A percentile compares a stretch with the other conserved stretches of the same genome.
Evolutionary conservation across 1,284 basidiomycete species (phyloP).

Genomic region (Trichosporon inkin): DNA sequence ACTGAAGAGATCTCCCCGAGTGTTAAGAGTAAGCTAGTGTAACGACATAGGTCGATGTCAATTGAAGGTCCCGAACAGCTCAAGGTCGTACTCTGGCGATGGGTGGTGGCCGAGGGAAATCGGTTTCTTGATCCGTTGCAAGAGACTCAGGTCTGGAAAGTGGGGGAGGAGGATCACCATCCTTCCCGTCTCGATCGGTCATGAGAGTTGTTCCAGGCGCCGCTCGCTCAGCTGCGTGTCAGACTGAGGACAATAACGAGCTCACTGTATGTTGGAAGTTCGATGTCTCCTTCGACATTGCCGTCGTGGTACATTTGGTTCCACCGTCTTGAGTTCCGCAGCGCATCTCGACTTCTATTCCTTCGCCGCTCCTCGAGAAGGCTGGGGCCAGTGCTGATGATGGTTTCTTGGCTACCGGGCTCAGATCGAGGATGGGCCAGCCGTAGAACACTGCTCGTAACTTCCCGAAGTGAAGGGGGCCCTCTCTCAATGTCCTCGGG

Average conservation of each 20-base stretch:
- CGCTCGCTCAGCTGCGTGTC: not conserved
- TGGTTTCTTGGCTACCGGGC: not conserved
- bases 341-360: not conserved
- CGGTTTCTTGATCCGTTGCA: not conserved
- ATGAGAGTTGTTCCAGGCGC: not conserved
- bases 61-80: not conserved
- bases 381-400: not conserved
- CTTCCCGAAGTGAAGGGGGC: not conserved
- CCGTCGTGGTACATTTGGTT: slow-evolving; percentile 2
- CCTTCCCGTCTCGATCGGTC: slow-evolving; percentile 2
- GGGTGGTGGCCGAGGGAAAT: not conserved
- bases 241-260: not conserved
- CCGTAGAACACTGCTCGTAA: not conserved
- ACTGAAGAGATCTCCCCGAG: not conserved
- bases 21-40: not conserved
- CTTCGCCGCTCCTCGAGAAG: not conserved
- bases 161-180: not conserved
- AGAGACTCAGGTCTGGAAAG: not conserved
- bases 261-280: slow-evolving; percentile 6
- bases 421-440: not conserved
- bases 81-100: not conserved
- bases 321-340: not conserved
- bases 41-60: not conserved
- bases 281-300: not conserved
- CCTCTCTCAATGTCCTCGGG: not conserved